Evolutionary conservation across 2,329 filamentous ascomycete species (phyloP).

Genomic region (Penicillium sp.): DNA sequence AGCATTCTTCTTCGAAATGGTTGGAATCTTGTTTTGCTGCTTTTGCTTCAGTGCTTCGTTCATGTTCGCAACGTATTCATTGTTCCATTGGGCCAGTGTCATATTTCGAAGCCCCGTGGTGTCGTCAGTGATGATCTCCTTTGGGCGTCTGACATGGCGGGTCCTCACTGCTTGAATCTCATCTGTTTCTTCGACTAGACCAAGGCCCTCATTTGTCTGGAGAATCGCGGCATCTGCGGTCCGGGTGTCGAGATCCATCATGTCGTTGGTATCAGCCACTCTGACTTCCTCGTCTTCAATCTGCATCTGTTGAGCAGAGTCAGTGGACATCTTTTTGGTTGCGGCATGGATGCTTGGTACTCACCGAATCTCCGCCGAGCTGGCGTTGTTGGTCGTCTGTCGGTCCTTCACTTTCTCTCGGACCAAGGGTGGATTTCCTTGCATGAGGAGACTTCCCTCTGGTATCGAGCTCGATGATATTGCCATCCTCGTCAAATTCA

Average conservation of each 20-base stretch:
- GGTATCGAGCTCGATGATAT: slow-evolving; percentile 43
- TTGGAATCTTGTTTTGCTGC: slow-evolving; percentile 32
- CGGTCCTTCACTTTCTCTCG: background rate
- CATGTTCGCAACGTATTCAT: slow-evolving; percentile 56
- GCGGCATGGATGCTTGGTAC: background rate
- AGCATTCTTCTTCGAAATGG: slow-evolving; percentile 55
- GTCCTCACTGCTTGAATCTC: slow-evolving; percentile 3
- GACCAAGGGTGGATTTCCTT: slow-evolving; percentile 1
- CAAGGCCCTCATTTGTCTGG: background rate
- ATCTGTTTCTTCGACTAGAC: background rate
- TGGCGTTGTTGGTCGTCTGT: background rate
- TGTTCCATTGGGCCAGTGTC: slow-evolving; percentile 51
- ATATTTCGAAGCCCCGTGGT: slow-evolving; percentile 48
- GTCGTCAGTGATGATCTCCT: slow-evolving; percentile 42
- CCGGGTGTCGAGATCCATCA: background rate
- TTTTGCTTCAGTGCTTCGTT: slow-evolving; percentile 40
- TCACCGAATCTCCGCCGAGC: slow-evolving; percentile 3
- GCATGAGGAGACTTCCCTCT: slow-evolving; percentile 8
- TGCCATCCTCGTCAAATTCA: slow-evolving; percentile 54
- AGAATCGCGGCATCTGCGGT: background rate
- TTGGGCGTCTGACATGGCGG: slow-evolving; percentile 14
- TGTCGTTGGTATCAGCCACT: background rate
- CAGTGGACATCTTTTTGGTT: background rate
- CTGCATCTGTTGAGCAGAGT: background rate
- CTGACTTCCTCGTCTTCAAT: background rate